These are phyloP conservation scores for Globisporangium sylvaticum DNA, from an alignment of 352 stramenopile species.

Conservation along the genomic window DNA sequence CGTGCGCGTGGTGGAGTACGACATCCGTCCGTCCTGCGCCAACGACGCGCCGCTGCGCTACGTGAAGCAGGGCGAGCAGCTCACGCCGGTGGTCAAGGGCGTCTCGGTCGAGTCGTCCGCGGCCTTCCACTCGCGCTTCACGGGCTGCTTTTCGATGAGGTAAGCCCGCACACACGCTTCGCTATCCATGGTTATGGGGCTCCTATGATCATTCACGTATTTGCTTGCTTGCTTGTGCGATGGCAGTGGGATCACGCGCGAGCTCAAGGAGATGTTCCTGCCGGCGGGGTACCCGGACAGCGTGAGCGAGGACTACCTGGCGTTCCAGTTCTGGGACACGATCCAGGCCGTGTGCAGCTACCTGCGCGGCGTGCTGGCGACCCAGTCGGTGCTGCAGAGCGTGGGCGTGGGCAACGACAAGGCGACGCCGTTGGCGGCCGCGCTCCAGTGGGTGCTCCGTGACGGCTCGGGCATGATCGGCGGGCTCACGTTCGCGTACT, in stretches of 20 bases:
- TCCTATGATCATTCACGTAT: background rate
- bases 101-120: background rate
- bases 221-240: background rate
- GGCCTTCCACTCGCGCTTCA: constrained; percentile 6
- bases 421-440: constrained; percentile 62
- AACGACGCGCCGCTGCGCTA: constrained; percentile 45
- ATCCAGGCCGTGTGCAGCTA: constrained; percentile 95
- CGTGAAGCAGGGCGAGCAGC: constrained; percentile 34
- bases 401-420: constrained; percentile 90
- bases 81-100: constrained; percentile 21
- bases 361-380: constrained; percentile 90
- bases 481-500: constrained; percentile 93
- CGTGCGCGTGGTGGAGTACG: constrained; percentile 52
- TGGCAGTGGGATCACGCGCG: constrained; percentile 33
- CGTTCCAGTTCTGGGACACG: constrained; percentile 95
- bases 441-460: constrained; percentile 74
- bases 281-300: constrained; percentile 81
- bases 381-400: constrained; percentile 90
- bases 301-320: constrained; percentile 89
- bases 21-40: constrained; percentile 52
- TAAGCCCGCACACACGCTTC: background rate
- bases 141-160: constrained; percentile 24
- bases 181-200: background rate
- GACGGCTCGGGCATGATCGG: constrained; percentile 86
- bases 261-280: constrained; percentile 85